phyloP scores from a whole-genome alignment of 148 eudicot species.

The Cornus controversa region DNA sequence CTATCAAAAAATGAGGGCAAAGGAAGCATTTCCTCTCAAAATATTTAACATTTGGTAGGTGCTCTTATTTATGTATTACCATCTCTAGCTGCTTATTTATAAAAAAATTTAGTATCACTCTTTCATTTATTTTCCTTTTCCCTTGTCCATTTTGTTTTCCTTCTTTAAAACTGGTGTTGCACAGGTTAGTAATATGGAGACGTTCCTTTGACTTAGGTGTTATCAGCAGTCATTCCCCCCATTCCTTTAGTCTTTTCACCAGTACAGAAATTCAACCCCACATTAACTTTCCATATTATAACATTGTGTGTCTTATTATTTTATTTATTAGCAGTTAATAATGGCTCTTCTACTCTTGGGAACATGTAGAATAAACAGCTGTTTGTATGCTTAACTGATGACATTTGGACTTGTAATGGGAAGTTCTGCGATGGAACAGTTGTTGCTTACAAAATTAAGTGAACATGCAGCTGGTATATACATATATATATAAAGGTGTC shows the following conservation, averaged over 20 bases:
- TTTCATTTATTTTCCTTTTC: too few species aligned
- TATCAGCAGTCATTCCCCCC: too few species aligned
- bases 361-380: background rate
- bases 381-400: background rate
- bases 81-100: background rate
- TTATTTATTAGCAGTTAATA: constrained; percentile 44
- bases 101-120: too few species aligned
- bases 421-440: background rate
- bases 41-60: background rate
- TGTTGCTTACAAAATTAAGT: background rate
- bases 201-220: background rate
- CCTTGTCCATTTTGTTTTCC: background rate
- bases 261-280: background rate
- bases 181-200: background rate
- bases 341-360: constrained; percentile 66
- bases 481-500: too few species aligned
- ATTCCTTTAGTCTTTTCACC: too few species aligned
- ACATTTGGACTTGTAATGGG: background rate
- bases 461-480: background rate
- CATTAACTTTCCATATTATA: background rate
- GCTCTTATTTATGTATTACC: background rate
- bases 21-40: background rate
- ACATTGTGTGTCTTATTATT: background rate
- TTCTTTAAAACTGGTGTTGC: background rate
- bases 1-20: background rate